These are phyloP conservation scores for Fusarium piperis DNA, from an alignment of 2,329 filamentous ascomycete species.

Conservation along the genomic window DNA sequence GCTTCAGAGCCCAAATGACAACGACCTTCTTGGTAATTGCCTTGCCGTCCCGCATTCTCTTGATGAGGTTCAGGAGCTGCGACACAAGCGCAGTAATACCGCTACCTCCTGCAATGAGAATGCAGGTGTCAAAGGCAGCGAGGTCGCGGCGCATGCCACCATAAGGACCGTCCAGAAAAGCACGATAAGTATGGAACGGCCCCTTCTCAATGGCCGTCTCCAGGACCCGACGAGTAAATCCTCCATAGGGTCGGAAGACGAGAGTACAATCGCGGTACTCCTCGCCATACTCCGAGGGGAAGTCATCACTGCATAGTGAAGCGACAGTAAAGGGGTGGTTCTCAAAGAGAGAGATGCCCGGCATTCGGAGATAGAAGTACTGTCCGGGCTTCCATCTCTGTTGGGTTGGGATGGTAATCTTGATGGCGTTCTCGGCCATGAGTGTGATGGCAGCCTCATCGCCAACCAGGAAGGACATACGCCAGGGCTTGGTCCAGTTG, in stretches of 20 bases:
- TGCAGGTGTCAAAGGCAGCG: slow-evolving; percentile 91
- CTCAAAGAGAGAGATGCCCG: slow-evolving; percentile 87
- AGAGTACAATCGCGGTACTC: slow-evolving; percentile 88
- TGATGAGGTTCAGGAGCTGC: slow-evolving; percentile 92
- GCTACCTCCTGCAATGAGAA: slow-evolving; percentile 92
- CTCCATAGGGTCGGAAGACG: slow-evolving; percentile 90
- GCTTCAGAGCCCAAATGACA: slow-evolving; percentile 93
- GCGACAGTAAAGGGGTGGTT: slow-evolving; percentile 97
- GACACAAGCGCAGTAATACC: slow-evolving; percentile 94
- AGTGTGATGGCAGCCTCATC: slow-evolving; percentile 91
- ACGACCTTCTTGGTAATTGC: slow-evolving; percentile 91
- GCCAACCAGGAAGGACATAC: slow-evolving; percentile 83
- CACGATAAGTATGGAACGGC: slow-evolving; percentile 90
- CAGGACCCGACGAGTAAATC: slow-evolving; percentile 88
- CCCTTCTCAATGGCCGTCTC: slow-evolving; percentile 85
- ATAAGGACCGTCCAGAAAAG: slow-evolving; percentile 93
- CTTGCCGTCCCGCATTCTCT: slow-evolving; percentile 93
- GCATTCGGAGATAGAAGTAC: slow-evolving; percentile 94
- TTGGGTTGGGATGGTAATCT: slow-evolving; percentile 92
- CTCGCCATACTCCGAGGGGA: slow-evolving; percentile 90
- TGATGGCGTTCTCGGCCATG: slow-evolving; percentile 93
- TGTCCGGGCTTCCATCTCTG: slow-evolving; percentile 94
- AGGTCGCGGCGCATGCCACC: slow-evolving; percentile 92
- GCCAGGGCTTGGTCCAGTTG: slow-evolving; percentile 87
- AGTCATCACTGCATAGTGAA: slow-evolving; percentile 91